Evolutionary conservation across 2,329 filamentous ascomycete genomes (phyloP).

Genomic region (Beauveria caledonica): DNA sequence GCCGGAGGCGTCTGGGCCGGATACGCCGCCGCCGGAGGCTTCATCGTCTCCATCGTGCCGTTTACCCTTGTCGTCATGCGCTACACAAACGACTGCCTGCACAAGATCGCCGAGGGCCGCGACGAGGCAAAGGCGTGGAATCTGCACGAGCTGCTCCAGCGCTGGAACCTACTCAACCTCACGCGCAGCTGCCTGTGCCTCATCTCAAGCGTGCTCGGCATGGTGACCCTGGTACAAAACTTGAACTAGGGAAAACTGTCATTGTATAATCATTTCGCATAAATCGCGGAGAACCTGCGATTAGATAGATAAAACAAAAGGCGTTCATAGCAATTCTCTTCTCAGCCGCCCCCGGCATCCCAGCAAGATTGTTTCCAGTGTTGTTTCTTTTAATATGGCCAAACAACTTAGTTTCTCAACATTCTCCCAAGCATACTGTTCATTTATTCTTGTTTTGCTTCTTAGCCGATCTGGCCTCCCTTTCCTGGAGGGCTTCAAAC

Average conservation of each 20-base stretch:
- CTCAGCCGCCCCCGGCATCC: neutral
- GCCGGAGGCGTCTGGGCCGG: slow-evolving; percentile 25
- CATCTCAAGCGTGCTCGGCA: slow-evolving; percentile 18
- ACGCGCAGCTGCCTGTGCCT: slow-evolving; percentile 24
- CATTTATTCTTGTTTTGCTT: neutral
- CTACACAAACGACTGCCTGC: slow-evolving; percentile 27
- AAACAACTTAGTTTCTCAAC: neutral
- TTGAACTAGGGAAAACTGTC: neutral
- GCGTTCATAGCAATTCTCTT: neutral
- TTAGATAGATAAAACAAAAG: neutral
- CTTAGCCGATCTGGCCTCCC: neutral
- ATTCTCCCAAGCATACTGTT: neutral
- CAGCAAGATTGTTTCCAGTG: neutral
- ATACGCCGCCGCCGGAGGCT: slow-evolving; percentile 23
- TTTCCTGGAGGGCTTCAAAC: slow-evolving; percentile 23
- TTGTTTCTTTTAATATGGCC: neutral
- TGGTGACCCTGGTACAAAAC: slow-evolving; percentile 10
- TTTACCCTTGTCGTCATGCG: slow-evolving; percentile 31
- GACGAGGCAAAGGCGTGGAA: slow-evolving; percentile 11
- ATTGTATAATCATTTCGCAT: neutral
- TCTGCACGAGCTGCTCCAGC: slow-evolving; percentile 14
- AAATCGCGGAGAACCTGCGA: too few relatives aligned
- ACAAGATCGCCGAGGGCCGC: slow-evolving; percentile 17
- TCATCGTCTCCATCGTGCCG: slow-evolving; percentile 31
- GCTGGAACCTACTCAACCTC: slow-evolving; percentile 23